These are phyloP conservation scores for Kalmusia sp. DNA, from an alignment of 2,329 filamentous ascomycete species.

Conservation along the genomic window DNA sequence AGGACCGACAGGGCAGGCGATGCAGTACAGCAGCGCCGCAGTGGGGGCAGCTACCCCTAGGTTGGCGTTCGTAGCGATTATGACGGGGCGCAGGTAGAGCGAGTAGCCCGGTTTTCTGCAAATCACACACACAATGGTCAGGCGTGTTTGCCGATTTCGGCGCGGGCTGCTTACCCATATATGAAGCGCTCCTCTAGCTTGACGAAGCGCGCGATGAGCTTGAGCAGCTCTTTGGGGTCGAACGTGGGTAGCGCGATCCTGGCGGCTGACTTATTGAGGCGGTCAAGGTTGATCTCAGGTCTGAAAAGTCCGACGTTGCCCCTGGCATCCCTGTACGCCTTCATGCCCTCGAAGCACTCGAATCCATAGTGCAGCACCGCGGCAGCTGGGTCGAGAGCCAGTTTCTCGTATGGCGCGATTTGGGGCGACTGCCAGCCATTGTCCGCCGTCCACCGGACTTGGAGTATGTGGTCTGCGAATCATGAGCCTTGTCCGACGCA, in stretches of 20 bases:
- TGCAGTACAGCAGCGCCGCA: not conserved
- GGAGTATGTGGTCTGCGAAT: constrained; percentile 56
- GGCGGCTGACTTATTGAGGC: not conserved
- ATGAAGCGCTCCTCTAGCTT: constrained; percentile 4
- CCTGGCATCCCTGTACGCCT: not conserved
- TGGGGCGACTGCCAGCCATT: not conserved
- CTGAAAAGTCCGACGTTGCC: constrained; percentile 1
- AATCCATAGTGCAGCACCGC: constrained; percentile 3
- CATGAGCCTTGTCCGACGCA: constrained; percentile 2
- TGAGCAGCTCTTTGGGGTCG: not conserved
- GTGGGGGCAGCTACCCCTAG: constrained; percentile 1
- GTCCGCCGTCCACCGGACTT: not conserved
- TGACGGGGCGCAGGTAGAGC: not conserved
- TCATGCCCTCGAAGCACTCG: constrained; percentile 6
- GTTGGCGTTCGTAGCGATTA: constrained; percentile 1
- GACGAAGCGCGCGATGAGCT: not conserved
- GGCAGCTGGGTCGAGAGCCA: constrained; percentile 1
- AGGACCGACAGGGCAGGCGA: constrained; percentile 1
- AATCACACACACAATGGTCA: not conserved
- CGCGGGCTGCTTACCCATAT: not conserved
- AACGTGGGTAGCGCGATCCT: constrained; percentile 1
- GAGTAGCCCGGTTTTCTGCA: constrained; percentile 2
- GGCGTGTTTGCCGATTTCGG: not conserved
- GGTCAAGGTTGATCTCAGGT: constrained; percentile 2
- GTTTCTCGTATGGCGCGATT: not conserved